Evolutionary conservation across 2,329 filamentous ascomycete species (phyloP).

Genomic region (Hypocrella siamensis): DNA sequence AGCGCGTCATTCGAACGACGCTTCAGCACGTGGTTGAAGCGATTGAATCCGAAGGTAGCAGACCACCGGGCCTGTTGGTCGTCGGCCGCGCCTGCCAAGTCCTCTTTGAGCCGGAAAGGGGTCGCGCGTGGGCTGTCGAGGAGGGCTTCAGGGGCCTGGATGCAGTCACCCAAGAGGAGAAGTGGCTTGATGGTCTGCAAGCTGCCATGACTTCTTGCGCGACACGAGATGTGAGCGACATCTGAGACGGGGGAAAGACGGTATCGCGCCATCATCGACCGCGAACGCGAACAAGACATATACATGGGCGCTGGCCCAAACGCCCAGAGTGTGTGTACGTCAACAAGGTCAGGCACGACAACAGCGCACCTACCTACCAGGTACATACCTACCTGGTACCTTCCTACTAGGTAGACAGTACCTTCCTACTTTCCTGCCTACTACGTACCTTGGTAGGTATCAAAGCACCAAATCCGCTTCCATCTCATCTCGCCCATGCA

Average conservation of each 20-base stretch:
- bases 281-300: too few relatives aligned
- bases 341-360: too few relatives aligned
- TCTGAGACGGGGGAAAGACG: background rate
- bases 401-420: too few relatives aligned
- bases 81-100: constrained; percentile 75
- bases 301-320: too few relatives aligned
- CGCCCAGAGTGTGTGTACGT: too few relatives aligned
- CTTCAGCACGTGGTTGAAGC: constrained; percentile 64
- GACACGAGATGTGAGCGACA: background rate
- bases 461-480: too few relatives aligned
- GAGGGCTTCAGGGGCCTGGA: constrained; percentile 73
- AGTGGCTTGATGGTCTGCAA: background rate
- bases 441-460: too few relatives aligned
- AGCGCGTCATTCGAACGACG: constrained; percentile 81
- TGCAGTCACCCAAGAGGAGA: constrained; percentile 33
- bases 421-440: too few relatives aligned
- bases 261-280: too few relatives aligned
- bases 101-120: constrained; percentile 40
- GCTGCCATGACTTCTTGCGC: background rate
- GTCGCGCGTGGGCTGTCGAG: constrained; percentile 66
- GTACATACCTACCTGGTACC: too few relatives aligned
- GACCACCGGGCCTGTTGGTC: constrained; percentile 78
- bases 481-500: too few relatives aligned
- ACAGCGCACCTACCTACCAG: too few relatives aligned
- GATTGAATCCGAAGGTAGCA: constrained; percentile 74